Evolutionary conservation across 176 grass and related monocot species (phyloP).

Genomic region (maize (Zea mays)): DNA sequence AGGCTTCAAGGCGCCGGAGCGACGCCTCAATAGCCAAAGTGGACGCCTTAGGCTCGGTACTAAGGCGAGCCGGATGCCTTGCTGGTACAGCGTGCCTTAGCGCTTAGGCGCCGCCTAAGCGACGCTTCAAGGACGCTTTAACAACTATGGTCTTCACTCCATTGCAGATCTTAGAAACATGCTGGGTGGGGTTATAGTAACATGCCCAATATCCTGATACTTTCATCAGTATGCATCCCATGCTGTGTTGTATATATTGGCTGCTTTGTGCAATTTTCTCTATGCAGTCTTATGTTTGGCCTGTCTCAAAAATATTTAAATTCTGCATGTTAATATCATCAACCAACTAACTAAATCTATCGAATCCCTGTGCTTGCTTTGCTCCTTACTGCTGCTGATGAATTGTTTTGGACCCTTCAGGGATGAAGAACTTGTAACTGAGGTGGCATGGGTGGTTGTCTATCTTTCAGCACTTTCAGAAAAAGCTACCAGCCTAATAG

Average conservation of each 20-base stretch:
- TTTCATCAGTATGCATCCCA: background rate
- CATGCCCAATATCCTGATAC: background rate
- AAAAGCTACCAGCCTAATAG: conserved; percentile 56
- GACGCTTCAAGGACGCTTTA: too few relatives aligned
- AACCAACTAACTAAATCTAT: conserved; percentile 3
- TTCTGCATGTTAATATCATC: background rate
- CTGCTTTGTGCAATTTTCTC: background rate
- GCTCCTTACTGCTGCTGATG: conserved; percentile 10
- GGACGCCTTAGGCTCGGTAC: too few relatives aligned
- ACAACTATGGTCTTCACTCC: background rate
- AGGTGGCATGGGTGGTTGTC: conserved; percentile 94
- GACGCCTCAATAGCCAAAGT: too few relatives aligned
- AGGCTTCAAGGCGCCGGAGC: too few relatives aligned
- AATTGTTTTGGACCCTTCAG: conserved; percentile 42
- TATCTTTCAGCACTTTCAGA: conserved; percentile 96
- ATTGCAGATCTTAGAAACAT: background rate
- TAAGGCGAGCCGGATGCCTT: too few relatives aligned
- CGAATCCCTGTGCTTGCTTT: conserved; percentile 1
- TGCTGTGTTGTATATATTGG: conserved; percentile 13
- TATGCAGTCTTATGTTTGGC: background rate
- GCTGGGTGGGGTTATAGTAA: background rate
- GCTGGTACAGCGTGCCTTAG: too few relatives aligned
- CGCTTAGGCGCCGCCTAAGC: too few relatives aligned
- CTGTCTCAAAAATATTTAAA: background rate
- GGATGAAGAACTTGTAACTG: conserved; percentile 83